These are phyloP conservation scores for Leccinum barrowsii DNA, from an alignment of 768 basidiomycete species.

Conservation along the genomic window DNA sequence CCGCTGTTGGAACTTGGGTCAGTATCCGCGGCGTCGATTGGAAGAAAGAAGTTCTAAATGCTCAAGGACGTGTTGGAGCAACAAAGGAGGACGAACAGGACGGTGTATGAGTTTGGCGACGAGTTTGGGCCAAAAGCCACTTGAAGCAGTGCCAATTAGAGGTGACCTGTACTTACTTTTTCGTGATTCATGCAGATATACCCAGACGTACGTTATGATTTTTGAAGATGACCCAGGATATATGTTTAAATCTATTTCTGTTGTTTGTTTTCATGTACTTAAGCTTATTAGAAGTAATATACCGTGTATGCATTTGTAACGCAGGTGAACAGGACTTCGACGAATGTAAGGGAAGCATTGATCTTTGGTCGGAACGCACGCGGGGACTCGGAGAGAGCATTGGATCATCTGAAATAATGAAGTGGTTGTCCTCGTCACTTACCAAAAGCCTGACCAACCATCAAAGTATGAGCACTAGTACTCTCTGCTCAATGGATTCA, in stretches of 20 bases:
- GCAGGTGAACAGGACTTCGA: too few relatives aligned
- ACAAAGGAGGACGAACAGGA: slow-evolving; percentile 30
- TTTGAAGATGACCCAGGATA: not conserved
- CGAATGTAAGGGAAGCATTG: too few relatives aligned
- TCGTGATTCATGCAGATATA: not conserved
- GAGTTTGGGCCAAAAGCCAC: too few relatives aligned
- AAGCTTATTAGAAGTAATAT: not conserved
- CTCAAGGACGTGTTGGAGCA: slow-evolving; percentile 35
- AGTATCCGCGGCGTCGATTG: slow-evolving; percentile 59
- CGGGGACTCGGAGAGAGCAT: too few relatives aligned
- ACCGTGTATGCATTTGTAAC: not conserved
- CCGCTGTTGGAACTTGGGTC: slow-evolving; percentile 49
- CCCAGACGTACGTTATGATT: not conserved
- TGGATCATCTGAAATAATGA: too few relatives aligned
- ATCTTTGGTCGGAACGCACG: too few relatives aligned
- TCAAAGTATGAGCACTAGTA: too few relatives aligned
- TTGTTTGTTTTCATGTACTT: not conserved
- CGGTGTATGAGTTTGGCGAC: not conserved
- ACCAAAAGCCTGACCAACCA: too few relatives aligned
- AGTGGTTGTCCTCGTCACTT: too few relatives aligned
- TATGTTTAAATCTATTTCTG: not conserved
- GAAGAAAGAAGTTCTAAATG: slow-evolving; percentile 48
- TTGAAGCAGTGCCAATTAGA: not conserved
- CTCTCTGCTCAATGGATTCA: too few relatives aligned
- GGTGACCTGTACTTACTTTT: not conserved